These are phyloP conservation scores for Porogramme epimiltina DNA, from an alignment of 1,284 basidiomycete species.

Conservation along the genomic window DNA sequence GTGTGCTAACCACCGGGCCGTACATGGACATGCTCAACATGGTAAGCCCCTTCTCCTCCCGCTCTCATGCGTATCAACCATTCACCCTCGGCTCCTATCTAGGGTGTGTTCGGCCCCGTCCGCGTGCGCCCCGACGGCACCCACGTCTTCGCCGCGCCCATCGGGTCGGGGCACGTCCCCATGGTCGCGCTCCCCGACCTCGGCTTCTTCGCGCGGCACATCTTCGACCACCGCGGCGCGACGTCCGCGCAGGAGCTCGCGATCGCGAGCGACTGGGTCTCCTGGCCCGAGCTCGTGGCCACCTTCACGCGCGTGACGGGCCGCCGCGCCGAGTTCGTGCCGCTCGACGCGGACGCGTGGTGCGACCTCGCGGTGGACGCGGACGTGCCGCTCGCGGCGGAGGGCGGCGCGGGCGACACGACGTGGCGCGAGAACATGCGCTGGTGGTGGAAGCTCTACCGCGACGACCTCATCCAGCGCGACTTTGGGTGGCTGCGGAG, in stretches of 20 bases:
- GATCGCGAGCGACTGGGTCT: conserved; percentile 44
- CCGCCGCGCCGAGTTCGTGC: conserved; percentile 31
- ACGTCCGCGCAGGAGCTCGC: conserved; percentile 44
- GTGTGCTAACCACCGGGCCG: conserved; percentile 40
- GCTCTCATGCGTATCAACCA: too few relatives aligned
- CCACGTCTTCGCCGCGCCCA: conserved; percentile 26
- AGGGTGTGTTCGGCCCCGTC: conserved; percentile 30
- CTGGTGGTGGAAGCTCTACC: conserved; percentile 40
- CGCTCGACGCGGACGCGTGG: conserved; percentile 41
- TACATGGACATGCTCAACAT: conserved; percentile 37
- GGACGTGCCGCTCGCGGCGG: conserved; percentile 36
- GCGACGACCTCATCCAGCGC: conserved; percentile 41
- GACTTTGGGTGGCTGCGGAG: conserved; percentile 23
- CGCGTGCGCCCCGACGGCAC: conserved; percentile 31
- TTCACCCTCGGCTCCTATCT: background rate
- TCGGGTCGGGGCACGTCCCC: conserved; percentile 29
- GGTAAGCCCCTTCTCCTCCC: conserved; percentile 16
- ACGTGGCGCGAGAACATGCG: conserved; percentile 40
- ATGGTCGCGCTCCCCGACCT: conserved; percentile 35
- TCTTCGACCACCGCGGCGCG: conserved; percentile 43
- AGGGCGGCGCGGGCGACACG: conserved; percentile 28
- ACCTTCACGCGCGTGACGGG: conserved; percentile 48
- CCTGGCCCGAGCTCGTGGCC: conserved; percentile 43
- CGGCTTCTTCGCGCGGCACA: conserved; percentile 37
- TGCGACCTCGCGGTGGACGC: conserved; percentile 33